phyloP scores from a whole-genome alignment of 345 rosid species.

The Populus tremula region DNA sequence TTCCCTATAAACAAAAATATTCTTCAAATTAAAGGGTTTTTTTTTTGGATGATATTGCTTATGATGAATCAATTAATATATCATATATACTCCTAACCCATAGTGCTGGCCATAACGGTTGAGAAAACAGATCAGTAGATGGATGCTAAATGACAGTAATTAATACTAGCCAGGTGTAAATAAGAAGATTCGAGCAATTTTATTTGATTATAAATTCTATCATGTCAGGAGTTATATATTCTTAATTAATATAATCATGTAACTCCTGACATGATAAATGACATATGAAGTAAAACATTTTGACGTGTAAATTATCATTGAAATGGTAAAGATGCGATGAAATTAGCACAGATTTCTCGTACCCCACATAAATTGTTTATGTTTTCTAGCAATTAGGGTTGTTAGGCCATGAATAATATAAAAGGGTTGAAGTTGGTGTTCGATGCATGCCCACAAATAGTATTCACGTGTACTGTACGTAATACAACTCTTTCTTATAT shows the following conservation, averaged over 20 bases:
- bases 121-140: slow-evolving; percentile 42
- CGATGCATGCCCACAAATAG: slow-evolving; percentile 25
- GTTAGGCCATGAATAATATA: slow-evolving; percentile 34
- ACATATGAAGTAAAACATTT: slow-evolving; percentile 4
- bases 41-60: not conserved
- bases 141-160: slow-evolving; percentile 17
- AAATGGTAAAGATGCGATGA: slow-evolving; percentile 53
- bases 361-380: slow-evolving; percentile 31
- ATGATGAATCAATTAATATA: slow-evolving; percentile 11
- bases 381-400: slow-evolving; percentile 24
- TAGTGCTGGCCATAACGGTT: slow-evolving; percentile 60
- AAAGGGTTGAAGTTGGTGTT: slow-evolving; percentile 24
- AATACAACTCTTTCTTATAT: slow-evolving; percentile 5
- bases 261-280: not conserved
- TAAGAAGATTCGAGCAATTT: slow-evolving; percentile 22
- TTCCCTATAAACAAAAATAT: not conserved
- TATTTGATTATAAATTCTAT: not conserved
- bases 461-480: slow-evolving; percentile 41
- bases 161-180: slow-evolving; percentile 29
- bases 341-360: slow-evolving; percentile 42
- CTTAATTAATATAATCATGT: no score
- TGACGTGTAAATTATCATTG: slow-evolving; percentile 30
- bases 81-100: slow-evolving; percentile 13
- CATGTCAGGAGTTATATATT: not conserved
- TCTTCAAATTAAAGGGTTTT: not conserved